Conservation (phyloP, 2,329 filamentous ascomycete species). For the Trichoderma breve region DNA sequence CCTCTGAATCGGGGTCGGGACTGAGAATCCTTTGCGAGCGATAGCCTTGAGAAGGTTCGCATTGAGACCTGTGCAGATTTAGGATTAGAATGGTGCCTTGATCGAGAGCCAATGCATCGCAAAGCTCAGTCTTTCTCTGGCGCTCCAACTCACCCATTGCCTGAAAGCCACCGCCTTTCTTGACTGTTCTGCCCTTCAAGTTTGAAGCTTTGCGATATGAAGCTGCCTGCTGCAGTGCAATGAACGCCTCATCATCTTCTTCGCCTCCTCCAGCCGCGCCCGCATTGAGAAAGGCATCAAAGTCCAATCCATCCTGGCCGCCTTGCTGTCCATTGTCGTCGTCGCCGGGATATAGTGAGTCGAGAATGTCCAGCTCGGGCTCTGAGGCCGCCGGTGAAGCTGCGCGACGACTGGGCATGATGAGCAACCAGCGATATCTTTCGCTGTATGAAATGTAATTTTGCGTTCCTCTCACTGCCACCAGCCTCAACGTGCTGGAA, state of each 20-base stretch:
- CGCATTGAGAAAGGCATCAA: constrained; percentile 60
- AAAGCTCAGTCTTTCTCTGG: background rate
- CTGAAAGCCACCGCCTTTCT: constrained; percentile 96
- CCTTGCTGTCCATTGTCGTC: constrained; percentile 47
- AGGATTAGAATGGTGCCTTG: background rate
- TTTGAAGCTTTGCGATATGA: constrained; percentile 84
- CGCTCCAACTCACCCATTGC: constrained; percentile 67
- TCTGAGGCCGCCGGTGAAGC: constrained; percentile 83
- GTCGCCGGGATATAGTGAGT: constrained; percentile 66
- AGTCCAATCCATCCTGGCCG: constrained; percentile 50
- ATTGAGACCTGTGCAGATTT: constrained; percentile 60
- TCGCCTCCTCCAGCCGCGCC: constrained; percentile 45
- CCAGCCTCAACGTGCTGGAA: background rate
- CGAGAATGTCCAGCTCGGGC: constrained; percentile 86
- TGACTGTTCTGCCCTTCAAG: constrained; percentile 78
- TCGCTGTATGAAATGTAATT: background rate
- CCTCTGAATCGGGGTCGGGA: constrained; percentile 95
- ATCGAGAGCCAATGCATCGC: background rate
- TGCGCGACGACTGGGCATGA: constrained; percentile 66
- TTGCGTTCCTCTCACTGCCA: background rate
- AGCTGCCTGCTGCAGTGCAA: constrained; percentile 80
- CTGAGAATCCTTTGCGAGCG: constrained; percentile 87
- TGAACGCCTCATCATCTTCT: constrained; percentile 82
- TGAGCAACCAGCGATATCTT: constrained; percentile 20
- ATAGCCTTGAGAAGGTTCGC: constrained; percentile 85